A percentile compares a stretch with the other conserved stretches of the same genome.
phyloP scores from a whole-genome alignment of 441 rosid genomes.

The Populus hybrid region DNA sequence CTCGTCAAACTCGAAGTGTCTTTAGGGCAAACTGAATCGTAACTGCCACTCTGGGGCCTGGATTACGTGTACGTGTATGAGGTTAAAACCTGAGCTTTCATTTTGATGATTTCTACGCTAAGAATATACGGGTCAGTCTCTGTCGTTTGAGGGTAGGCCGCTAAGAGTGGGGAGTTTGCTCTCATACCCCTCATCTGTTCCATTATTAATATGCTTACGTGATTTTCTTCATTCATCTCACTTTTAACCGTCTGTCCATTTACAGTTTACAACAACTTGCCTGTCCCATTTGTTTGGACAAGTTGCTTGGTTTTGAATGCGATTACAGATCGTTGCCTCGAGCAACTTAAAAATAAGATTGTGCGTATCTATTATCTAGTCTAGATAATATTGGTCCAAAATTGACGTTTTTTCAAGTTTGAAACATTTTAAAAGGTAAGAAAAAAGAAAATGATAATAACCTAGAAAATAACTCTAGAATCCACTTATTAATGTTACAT shows the following conservation, averaged over 20 bases:
- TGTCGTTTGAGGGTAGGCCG: not conserved
- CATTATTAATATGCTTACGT: slow-evolving; percentile 3
- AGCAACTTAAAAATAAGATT: not conserved
- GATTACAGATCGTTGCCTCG: not conserved
- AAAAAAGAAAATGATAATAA: no score
- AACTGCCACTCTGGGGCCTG: not conserved
- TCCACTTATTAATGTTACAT: not conserved
- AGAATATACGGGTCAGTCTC: slow-evolving; percentile 13
- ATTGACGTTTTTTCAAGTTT: not conserved
- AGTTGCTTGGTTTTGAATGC: not conserved
- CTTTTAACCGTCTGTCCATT: not conserved
- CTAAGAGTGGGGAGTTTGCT: slow-evolving; percentile 6
- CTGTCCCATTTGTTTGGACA: not conserved
- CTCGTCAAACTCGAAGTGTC: not conserved
- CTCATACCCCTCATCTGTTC: not conserved
- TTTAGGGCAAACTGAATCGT: not conserved
- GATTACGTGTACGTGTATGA: not conserved
- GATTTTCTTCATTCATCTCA: not conserved
- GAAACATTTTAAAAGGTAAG: no score
- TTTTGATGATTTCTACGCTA: slow-evolving; percentile 36
- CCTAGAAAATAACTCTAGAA: no score
- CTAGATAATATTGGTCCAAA: not conserved
- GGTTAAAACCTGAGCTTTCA: slow-evolving; percentile 13
- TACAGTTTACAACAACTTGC: not conserved
- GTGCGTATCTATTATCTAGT: not conserved